Evolutionary conservation across 768 basidiomycete genomes (phyloP), one percentile per base, ranked within the genome.

Genomic region (Suillus occidentalis): DNA sequence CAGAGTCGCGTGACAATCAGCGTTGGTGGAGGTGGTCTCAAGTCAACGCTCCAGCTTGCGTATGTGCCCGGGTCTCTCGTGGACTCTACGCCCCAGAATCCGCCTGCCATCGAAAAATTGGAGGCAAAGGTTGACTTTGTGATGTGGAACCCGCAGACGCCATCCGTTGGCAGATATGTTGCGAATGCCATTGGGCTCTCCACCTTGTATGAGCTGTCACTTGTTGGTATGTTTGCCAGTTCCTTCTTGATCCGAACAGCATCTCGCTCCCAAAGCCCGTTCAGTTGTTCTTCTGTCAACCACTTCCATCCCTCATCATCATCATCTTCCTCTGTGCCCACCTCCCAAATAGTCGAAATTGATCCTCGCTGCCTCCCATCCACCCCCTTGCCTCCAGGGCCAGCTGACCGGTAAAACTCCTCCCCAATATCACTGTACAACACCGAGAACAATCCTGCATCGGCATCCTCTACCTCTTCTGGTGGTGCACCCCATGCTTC

Each of bases 371-470:
- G n/a, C 70, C n/a, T 78, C 71, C 87, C 87, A 88, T 4, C 87
- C 86, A 13, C 74, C 72, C 9, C 62, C 64, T 42, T 68, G 6
- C 62, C 66, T 9, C 69, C 72, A 3, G 80, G 79, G 1, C 84
- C 84, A 60, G 80, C 78, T 10, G 67, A 62, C n/a, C 65, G 67
- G 72, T 88, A 88, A 71, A 86, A 84, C 1, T 73, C 65, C 4
- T 65, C 62, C 20, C 86, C 85, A 37, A 87, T 73, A 62, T 87
- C 86, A 66, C 83, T 86, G 73, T 83, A 87, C 25, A 87, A 76
- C 18, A 78, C 73, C 4, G 85, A 87, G 68, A 86, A 83, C 25
- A 65, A 59, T 1, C 75, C 86, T 55, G 81, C 74, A 16, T 80
- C 81, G 1, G 76, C 72, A 4, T 72, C 72, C 2, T 68, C 53